Evolutionary conservation across 495 filamentous ascomycete species (phyloP).

Genomic region (Xylaria intraflava): DNA sequence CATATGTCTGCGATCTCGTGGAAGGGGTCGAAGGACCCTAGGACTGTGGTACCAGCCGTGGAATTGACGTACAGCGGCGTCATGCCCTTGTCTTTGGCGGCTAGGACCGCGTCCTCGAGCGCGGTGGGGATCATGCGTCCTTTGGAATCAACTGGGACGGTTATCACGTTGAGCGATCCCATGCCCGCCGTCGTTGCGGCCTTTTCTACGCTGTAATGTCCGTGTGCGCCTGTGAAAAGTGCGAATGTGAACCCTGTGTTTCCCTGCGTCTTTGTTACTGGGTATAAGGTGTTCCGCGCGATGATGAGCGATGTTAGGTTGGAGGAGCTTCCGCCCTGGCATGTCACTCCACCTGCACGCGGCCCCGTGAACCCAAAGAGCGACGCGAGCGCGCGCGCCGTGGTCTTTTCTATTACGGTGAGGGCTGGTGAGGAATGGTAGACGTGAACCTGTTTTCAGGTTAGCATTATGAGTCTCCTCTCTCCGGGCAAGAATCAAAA

Average conservation of each 20-base stretch:
- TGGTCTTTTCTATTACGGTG: slow-evolving; percentile 77
- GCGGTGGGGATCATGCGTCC: slow-evolving; percentile 66
- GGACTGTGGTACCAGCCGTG: slow-evolving; percentile 88
- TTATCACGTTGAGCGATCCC: slow-evolving; percentile 63
- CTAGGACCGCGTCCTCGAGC: slow-evolving; percentile 53
- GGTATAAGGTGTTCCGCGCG: slow-evolving; percentile 79
- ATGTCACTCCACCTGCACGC: slow-evolving; percentile 77
- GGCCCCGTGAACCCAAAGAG: slow-evolving; percentile 71
- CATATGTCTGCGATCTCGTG: slow-evolving; percentile 64
- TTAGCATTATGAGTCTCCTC: slow-evolving; percentile 9
- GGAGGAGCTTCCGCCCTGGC: slow-evolving; percentile 77
- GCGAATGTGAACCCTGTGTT: slow-evolving; percentile 60
- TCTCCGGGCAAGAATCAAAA: background rate
- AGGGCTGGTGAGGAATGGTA: slow-evolving; percentile 86
- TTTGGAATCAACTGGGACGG: slow-evolving; percentile 63
- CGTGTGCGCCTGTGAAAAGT: slow-evolving; percentile 83
- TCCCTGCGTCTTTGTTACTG: slow-evolving; percentile 64
- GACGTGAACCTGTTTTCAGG: slow-evolving; percentile 54
- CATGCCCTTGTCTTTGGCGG: slow-evolving; percentile 53
- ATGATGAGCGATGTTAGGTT: slow-evolving; percentile 85
- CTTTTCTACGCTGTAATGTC: slow-evolving; percentile 93
- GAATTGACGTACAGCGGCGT: slow-evolving; percentile 94
- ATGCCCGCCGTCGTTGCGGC: slow-evolving; percentile 82
- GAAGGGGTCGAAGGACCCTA: slow-evolving; percentile 85
- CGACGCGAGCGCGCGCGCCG: slow-evolving; percentile 57